Base-by-base conservation (phyloP, 1,139 yeast species). In the Candida neerlandica region DNA sequence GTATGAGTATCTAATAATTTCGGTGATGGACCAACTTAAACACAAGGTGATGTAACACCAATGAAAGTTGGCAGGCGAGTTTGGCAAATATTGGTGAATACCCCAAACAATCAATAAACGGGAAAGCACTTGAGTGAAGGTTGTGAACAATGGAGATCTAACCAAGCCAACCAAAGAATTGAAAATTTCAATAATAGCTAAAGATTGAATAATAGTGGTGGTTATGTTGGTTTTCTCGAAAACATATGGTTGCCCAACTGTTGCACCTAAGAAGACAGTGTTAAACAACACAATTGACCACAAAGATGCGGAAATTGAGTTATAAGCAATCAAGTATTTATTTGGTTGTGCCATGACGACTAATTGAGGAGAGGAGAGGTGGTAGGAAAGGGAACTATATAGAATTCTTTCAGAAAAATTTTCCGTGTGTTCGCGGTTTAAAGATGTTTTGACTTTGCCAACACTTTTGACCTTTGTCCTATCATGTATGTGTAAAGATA, bases 11-110 rank as follows among this genome's bases (percentile, higher is more conserved):
- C 99, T 81, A 51, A 92, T 85, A 45, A 90, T 80, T 68, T 94
- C 99, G 32, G 98, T 90, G 51, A 89, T 64, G 16, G 94, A 82
- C 99, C 99, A 94, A 16, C 97, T 94, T 48, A 84, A 62, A 43
- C 85, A 77, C 67, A 94, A 80, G 1, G 95, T 75, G 42, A 82
- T 66, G 63, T 84, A 86, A 43, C 81, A 75, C 80, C 85, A 81
- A 49, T 84, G 81, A 56, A 58, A 63, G 59, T 78, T 84, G 33
- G 83, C 91, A 55, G 80, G 86, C 32, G 87, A 79, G 19, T 80
- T 65, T 11, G 98, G 97, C 59, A 91, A 77, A 15, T 78, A 66
- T 53, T 82, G 82, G 70, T 90, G 84, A 47, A 94, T 80, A 12
- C 98, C 97, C 75, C 89, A 78, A 15, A 90, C 96, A 43, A 94